A percentile compares a stretch with the other conserved stretches of the same genome.
Conservation (phyloP, 805 yeast species). For the Metschnikowia cerradonensis region DNA sequence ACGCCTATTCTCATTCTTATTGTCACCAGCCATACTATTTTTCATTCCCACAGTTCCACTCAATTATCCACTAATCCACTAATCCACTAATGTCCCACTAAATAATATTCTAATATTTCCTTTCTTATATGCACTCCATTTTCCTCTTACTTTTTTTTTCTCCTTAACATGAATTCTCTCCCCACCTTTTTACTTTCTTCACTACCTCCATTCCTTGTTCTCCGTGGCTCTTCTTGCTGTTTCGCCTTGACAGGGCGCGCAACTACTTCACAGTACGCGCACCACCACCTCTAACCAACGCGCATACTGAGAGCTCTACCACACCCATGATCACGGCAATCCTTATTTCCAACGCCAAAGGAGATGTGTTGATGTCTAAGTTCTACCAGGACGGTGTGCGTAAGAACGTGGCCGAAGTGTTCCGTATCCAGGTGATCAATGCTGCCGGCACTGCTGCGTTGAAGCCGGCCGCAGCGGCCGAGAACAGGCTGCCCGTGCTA, state of each 20-base stretch:
- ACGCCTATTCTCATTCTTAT: no score
- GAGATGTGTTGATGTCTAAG: conserved; percentile 78
- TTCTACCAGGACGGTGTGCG: conserved; percentile 71
- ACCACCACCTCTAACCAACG: not conserved
- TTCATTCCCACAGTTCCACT: no score
- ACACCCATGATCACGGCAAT: conserved; percentile 71
- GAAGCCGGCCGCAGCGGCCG: conserved; percentile 16
- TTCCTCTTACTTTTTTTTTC: no score
- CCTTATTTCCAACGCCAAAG: conserved; percentile 72
- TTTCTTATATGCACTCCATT: no score
- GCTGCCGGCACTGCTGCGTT: conserved; percentile 30
- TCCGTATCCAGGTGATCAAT: conserved; percentile 86
- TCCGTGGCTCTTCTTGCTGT: not conserved
- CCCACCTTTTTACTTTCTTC: not conserved
- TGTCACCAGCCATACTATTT: no score
- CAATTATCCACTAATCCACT: no score
- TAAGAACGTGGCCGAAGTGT: conserved; percentile 78
- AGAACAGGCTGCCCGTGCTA: conserved; percentile 43
- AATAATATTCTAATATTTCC: no score
- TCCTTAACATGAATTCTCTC: no score
- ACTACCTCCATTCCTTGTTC: not conserved
- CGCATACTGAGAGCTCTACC: not conserved
- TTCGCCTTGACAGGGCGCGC: not conserved
- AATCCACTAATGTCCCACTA: no score
- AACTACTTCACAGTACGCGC: not conserved